Percentiles rank a stretch among this genome's conserved stretches.
Conservation (phyloP, 148 eudicot genomes). For the Fagopyrum tataricum region DNA sequence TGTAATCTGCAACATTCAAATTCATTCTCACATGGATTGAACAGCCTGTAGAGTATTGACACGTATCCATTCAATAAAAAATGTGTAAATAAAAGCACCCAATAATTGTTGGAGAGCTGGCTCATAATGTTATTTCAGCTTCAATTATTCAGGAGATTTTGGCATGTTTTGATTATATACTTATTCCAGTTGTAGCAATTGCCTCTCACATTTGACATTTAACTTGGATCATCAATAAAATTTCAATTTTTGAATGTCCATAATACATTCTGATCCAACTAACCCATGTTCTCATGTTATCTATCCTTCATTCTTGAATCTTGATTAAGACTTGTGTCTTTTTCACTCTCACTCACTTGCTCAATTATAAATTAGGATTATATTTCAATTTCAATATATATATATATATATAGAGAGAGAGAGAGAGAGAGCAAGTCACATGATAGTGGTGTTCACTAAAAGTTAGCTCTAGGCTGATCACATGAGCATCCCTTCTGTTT, state of each 20-base stretch:
- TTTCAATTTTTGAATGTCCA: background rate
- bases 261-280: background rate
- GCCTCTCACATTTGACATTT: background rate
- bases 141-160: slow-evolving; percentile 12
- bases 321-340: slow-evolving; percentile 12
- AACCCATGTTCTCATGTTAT: slow-evolving; percentile 6
- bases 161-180: background rate
- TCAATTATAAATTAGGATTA: no score
- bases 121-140: background rate
- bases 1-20: background rate
- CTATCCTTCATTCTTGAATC: background rate
- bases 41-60: slow-evolving; percentile 8
- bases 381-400: no score
- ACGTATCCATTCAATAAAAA: slow-evolving; percentile 3
- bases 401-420: no score
- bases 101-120: slow-evolving; percentile 4
- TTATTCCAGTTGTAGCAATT: no score
- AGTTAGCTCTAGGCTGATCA: background rate
- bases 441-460: slow-evolving; percentile 7
- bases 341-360: background rate
- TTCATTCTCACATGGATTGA: slow-evolving; percentile 1
- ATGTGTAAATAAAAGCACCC: background rate
- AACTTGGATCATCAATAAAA: slow-evolving; percentile 5
- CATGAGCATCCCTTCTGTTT: slow-evolving; percentile 5
- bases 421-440: slow-evolving; percentile 5